These are phyloP conservation scores for Talaromyces adpressus DNA, from an alignment of 495 filamentous ascomycete species.

Conservation along the genomic window DNA sequence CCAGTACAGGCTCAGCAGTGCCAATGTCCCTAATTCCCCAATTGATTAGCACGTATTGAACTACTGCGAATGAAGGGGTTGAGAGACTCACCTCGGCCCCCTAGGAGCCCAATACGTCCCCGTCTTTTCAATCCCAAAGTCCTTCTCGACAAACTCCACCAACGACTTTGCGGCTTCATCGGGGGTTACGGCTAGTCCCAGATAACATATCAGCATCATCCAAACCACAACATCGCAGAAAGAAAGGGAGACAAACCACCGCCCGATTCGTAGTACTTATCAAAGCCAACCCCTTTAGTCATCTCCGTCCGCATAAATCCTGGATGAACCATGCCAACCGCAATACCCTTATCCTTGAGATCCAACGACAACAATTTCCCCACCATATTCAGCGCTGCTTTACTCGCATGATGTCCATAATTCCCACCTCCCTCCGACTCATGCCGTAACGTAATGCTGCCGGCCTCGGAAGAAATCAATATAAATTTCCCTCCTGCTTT, in stretches of 20 bases:
- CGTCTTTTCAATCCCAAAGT: conserved; percentile 56
- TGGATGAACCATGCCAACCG: conserved; percentile 62
- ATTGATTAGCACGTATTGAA: conserved; percentile 9
- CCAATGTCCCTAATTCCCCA: conserved; percentile 52
- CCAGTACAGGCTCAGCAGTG: conserved; percentile 57
- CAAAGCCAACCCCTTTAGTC: conserved; percentile 63
- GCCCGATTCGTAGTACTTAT: conserved; percentile 61
- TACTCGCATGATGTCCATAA: conserved; percentile 66
- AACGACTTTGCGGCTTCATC: conserved; percentile 58
- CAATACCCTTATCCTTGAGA: conserved; percentile 53
- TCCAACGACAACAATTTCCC: conserved; percentile 64
- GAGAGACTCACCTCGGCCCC: conserved; percentile 47
- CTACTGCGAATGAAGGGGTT: background rate
- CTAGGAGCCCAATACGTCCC: conserved; percentile 68
- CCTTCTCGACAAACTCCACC: conserved; percentile 49
- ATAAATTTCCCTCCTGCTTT: conserved; percentile 51
- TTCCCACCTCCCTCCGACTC: conserved; percentile 64
- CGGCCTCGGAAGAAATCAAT: conserved; percentile 60
- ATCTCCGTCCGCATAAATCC: conserved; percentile 73
- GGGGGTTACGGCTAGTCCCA: conserved; percentile 52
- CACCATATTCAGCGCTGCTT: conserved; percentile 69
- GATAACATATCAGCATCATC: background rate
- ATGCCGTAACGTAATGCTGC: conserved; percentile 60
- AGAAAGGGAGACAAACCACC: conserved; percentile 42
- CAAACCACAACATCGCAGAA: background rate